These are phyloP conservation scores for Melaleuca alternifolia DNA, from an alignment of 345 rosid genomes.

Conservation along the genomic window DNA sequence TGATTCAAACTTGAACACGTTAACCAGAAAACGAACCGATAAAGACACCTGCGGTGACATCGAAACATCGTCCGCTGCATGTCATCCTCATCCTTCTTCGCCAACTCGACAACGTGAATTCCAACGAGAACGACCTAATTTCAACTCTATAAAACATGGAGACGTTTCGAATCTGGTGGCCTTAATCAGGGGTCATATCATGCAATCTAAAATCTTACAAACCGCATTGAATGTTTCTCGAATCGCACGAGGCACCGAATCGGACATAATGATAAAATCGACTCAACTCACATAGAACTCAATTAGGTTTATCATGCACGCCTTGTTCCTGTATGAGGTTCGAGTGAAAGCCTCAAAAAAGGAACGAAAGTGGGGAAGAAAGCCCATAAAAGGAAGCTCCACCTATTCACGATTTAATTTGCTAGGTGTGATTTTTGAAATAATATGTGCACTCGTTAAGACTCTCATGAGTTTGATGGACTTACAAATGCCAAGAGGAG, in stretches of 20 bases:
- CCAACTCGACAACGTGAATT: neutral
- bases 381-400: rapidly evolving
- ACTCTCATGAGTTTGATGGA: neutral
- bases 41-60: neutral
- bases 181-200: neutral
- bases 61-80: neutral
- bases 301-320: neutral
- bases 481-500: neutral
- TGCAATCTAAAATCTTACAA: neutral
- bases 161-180: neutral
- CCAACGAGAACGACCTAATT: neutral
- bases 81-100: neutral
- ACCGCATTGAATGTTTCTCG: neutral
- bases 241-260: neutral
- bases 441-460: neutral
- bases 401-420: neutral
- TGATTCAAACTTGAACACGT: neutral
- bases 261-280: rapidly evolving
- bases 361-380: too few relatives aligned
- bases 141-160: neutral
- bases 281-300: rapidly evolving
- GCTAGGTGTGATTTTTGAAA: neutral
- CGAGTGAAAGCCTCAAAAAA: too few relatives aligned
- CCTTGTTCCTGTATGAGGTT: too few relatives aligned
- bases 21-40: neutral